A percentile compares a stretch with the other conserved stretches of the same genome.
phyloP scores from a whole-genome alignment of 805 yeast species.

The Kluyveromyces siamensis region DNA sequence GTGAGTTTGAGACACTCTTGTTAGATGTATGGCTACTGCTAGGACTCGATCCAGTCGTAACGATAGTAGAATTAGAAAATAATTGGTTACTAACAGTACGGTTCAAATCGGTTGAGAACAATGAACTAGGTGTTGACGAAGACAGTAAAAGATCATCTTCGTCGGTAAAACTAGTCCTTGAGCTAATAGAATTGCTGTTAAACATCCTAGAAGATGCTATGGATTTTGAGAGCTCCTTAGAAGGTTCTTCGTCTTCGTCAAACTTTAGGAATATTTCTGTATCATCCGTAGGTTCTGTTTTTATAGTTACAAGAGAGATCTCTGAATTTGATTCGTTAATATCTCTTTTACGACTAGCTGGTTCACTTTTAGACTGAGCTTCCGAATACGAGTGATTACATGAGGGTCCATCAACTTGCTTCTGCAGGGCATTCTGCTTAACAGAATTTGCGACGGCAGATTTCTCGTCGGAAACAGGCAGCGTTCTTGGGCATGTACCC shows the following conservation, averaged over 20 bases:
- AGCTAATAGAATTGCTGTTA: constrained; percentile 1
- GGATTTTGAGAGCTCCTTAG: neutral
- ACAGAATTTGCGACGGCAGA: neutral
- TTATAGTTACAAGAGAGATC: neutral
- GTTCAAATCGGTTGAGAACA: constrained; percentile 17
- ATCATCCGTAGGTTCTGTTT: neutral
- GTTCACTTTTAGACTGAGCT: neutral
- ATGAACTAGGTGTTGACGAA: constrained; percentile 20
- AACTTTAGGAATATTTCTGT: constrained; percentile 17
- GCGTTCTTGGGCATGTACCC: neutral
- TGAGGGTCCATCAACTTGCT: neutral
- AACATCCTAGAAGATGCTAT: neutral
- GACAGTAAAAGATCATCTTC: constrained; percentile 17
- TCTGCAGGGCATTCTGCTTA: neutral
- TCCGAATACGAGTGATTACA: neutral
- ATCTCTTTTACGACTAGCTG: neutral
- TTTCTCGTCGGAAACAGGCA: neutral
- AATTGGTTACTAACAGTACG: constrained; percentile 6
- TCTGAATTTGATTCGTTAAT: neutral
- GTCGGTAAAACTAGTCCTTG: constrained; percentile 13
- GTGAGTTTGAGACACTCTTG: constrained; percentile 2
- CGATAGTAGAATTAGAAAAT: constrained; percentile 1
- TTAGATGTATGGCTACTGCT: constrained; percentile 1
- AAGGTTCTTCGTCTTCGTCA: constrained; percentile 18
- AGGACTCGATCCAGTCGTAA: constrained; percentile 1